Conservation (phyloP, 805 yeast species). For the Teunomyces gatunensis region DNA sequence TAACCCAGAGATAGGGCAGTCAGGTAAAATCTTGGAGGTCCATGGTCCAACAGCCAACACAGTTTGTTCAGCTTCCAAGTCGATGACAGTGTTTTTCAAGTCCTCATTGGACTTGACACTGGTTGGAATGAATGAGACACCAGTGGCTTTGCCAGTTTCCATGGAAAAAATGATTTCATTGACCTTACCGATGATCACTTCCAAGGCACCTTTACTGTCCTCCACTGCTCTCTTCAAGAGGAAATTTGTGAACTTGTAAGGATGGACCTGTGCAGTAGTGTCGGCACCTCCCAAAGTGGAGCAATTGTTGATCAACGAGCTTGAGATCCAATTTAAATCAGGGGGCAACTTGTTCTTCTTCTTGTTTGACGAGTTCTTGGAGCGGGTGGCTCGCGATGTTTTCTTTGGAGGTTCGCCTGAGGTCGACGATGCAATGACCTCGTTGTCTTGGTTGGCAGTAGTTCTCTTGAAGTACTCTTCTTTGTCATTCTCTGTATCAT, state of each 20-base stretch:
- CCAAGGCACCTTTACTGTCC: conserved; percentile 66
- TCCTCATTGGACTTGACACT: conserved; percentile 22
- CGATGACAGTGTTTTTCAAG: conserved; percentile 32
- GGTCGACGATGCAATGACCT: conserved; percentile 12
- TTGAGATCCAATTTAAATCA: conserved; percentile 75
- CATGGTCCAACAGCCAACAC: conserved; percentile 93
- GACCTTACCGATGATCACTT: conserved; percentile 81
- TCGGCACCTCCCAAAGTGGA: conserved; percentile 78
- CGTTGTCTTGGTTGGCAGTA: conserved; percentile 10
- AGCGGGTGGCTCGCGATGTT: conserved; percentile 32
- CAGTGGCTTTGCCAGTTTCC: conserved; percentile 65
- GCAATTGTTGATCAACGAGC: conserved; percentile 65
- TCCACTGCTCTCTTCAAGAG: conserved; percentile 77
- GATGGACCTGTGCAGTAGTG: conserved; percentile 96
- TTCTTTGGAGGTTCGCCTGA: conserved; percentile 35
- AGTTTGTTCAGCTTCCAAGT: conserved; percentile 69
- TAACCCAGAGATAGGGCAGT: conserved; percentile 90
- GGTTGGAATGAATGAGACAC: conserved; percentile 61
- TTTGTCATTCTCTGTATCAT: conserved; percentile 15
- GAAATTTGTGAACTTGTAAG: conserved; percentile 87
- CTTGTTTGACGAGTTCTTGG: neutral
- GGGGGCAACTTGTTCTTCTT: conserved; percentile 44
- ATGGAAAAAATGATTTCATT: conserved; percentile 61
- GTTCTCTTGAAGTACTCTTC: conserved; percentile 12
- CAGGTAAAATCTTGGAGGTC: conserved; percentile 88